A percentile compares a stretch with the other conserved stretches of the same genome.
Evolutionary conservation across 768 basidiomycete species (phyloP).

Genomic region (Suillus lakei): DNA sequence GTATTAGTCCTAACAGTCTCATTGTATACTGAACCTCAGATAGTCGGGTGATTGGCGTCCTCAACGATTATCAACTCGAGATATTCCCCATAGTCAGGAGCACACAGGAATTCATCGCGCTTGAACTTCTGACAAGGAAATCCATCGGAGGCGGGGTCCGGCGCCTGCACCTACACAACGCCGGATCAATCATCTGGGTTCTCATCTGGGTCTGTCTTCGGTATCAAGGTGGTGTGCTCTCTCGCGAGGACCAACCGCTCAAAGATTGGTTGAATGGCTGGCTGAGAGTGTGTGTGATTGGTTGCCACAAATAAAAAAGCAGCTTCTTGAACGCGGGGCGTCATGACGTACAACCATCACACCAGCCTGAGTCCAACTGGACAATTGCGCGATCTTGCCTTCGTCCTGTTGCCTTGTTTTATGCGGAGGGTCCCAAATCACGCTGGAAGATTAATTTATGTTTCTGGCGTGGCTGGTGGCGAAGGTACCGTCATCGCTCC

Average conservation of each 20-base stretch:
- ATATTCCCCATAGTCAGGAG: constrained; percentile 14
- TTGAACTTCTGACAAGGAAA: constrained; percentile 27
- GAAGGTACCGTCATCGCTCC: no score
- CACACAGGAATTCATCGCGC: constrained; percentile 39
- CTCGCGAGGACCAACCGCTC: no score
- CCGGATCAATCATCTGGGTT: constrained; percentile 11
- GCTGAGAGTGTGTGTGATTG: not conserved
- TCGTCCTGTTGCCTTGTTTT: no score
- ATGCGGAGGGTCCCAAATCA: no score
- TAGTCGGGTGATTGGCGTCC: constrained; percentile 19
- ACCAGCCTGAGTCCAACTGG: no score
- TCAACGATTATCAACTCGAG: constrained; percentile 29
- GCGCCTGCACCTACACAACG: constrained; percentile 1
- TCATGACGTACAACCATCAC: no score
- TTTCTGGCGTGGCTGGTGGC: no score
- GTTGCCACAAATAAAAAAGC: no score
- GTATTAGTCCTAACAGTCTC: not conserved
- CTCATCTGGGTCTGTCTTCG: constrained; percentile 3
- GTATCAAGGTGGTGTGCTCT: not conserved
- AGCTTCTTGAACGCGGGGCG: no score
- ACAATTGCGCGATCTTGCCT: no score
- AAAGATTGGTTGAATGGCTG: not conserved
- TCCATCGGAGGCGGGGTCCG: constrained; percentile 11
- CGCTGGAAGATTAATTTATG: no score
- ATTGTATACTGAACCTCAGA: not conserved